phyloP scores from a whole-genome alignment of 2,329 filamentous ascomycete genomes.

The Claviceps capensis region DNA sequence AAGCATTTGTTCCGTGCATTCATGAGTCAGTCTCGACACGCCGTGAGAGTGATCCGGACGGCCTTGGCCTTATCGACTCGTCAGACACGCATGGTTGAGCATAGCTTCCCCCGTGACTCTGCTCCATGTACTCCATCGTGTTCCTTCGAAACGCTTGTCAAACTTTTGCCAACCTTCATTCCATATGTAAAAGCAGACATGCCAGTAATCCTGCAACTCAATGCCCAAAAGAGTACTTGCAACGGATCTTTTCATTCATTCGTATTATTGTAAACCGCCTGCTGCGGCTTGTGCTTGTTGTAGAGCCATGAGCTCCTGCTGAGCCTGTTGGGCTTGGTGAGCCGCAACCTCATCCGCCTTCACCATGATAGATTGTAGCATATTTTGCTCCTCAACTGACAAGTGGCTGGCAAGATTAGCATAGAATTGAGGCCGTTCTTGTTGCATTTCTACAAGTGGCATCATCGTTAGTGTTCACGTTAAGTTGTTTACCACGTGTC shows the following conservation, averaged over 20 bases:
- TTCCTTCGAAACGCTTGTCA: conserved; percentile 2
- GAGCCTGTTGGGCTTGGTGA: conserved; percentile 9
- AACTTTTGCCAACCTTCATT: background rate
- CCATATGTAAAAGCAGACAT: background rate
- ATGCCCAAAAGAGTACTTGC: background rate
- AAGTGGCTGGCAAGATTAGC: conserved; percentile 65
- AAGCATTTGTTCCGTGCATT: background rate
- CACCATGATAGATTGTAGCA: conserved; percentile 69
- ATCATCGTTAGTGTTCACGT: background rate
- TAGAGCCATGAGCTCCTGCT: conserved; percentile 14
- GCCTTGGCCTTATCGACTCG: too few relatives aligned
- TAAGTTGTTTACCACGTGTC: background rate
- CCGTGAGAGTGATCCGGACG: background rate
- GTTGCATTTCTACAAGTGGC: conserved; percentile 56
- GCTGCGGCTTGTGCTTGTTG: conserved; percentile 11
- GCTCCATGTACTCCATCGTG: background rate
- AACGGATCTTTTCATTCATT: background rate
- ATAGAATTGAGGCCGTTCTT: conserved; percentile 84
- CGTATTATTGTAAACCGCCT: background rate
- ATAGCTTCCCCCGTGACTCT: background rate
- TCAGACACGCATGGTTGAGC: background rate
- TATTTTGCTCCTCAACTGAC: conserved; percentile 63
- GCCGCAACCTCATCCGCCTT: conserved; percentile 32
- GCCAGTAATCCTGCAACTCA: background rate
- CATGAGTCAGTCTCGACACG: background rate